Conservation (phyloP, 2,329 filamentous ascomycete genomes). For the Tolypocladium cylindrosporum region DNA sequence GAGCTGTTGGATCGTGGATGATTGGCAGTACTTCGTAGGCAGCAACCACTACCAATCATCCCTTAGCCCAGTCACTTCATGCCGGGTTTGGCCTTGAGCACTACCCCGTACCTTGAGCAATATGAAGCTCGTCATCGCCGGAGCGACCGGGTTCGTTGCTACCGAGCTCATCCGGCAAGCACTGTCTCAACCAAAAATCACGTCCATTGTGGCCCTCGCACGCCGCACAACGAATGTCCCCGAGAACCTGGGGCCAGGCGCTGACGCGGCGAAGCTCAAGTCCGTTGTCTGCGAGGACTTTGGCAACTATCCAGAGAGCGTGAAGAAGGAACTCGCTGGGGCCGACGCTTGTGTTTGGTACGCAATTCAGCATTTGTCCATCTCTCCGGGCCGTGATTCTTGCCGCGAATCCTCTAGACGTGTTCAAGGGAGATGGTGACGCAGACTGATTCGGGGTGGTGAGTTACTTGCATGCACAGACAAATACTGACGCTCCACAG, state of each 20-base stretch:
- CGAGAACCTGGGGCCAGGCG: conserved; percentile 6
- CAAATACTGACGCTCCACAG: conserved; percentile 4
- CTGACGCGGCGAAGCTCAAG: conserved; percentile 25
- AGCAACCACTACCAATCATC: too few species aligned
- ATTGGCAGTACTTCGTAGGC: too few species aligned
- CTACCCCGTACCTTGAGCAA: conserved; percentile 3
- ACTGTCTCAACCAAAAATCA: conserved; percentile 23
- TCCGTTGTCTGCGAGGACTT: conserved; percentile 30
- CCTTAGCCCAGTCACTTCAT: neutral
- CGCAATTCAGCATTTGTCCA: neutral
- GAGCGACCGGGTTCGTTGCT: conserved; percentile 31
- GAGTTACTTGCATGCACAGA: neutral
- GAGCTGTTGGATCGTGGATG: too few species aligned
- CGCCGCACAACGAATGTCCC: conserved; percentile 24
- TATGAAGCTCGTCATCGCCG: conserved; percentile 34
- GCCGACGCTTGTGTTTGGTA: conserved; percentile 35
- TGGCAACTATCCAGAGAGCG: conserved; percentile 25
- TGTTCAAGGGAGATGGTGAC: neutral
- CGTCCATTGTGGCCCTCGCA: conserved; percentile 29
- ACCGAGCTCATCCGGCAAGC: conserved; percentile 33
- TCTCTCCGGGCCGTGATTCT: neutral
- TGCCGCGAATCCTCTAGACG: neutral
- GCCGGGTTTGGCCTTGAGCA: neutral
- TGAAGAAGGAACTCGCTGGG: conserved; percentile 26
- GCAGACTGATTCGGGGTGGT: too few species aligned